Conservation (phyloP, 2,329 filamentous ascomycete genomes). For the Aspergillus tubingensis region DNA sequence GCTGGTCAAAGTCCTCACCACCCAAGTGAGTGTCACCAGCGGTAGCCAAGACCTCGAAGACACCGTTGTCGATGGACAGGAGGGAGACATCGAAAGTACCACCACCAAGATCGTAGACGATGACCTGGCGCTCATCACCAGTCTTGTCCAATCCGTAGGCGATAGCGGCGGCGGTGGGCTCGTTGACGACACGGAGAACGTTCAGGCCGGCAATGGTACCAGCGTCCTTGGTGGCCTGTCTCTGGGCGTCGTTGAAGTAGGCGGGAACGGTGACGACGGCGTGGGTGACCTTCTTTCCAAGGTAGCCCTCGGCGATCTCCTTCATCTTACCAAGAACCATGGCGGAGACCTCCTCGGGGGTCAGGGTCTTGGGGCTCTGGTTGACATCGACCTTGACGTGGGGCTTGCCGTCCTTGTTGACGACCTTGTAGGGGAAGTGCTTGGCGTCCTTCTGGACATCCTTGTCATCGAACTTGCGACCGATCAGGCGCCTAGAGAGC, state of each 20-base stretch:
- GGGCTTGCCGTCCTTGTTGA: slow-evolving; percentile 88
- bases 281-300: slow-evolving; percentile 63
- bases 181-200: slow-evolving; percentile 94
- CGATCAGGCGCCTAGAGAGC: slow-evolving; percentile 70
- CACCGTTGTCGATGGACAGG: slow-evolving; percentile 85
- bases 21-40: slow-evolving; percentile 96
- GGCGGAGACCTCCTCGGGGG: slow-evolving; percentile 66
- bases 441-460: slow-evolving; percentile 92
- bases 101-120: slow-evolving; percentile 92
- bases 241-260: slow-evolving; percentile 98
- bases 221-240: slow-evolving; percentile 95
- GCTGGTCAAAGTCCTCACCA: slow-evolving; percentile 99
- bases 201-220: slow-evolving; percentile 90
- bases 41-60: slow-evolving; percentile 92
- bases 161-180: slow-evolving; percentile 92
- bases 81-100: slow-evolving; percentile 95
- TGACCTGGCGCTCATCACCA: slow-evolving; percentile 80
- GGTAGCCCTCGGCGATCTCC: slow-evolving; percentile 64
- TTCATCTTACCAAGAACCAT: slow-evolving; percentile 71
- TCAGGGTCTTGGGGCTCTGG: slow-evolving; percentile 62
- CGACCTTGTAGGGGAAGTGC: slow-evolving; percentile 96
- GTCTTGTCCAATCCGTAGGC: slow-evolving; percentile 92
- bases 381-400: slow-evolving; percentile 69
- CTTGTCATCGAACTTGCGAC: slow-evolving; percentile 79
- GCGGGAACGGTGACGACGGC: slow-evolving; percentile 88